A percentile compares a stretch with the other conserved stretches of the same genome.
Conservation (phyloP, 1,284 basidiomycete species). For the Leccinum solheimii region DNA sequence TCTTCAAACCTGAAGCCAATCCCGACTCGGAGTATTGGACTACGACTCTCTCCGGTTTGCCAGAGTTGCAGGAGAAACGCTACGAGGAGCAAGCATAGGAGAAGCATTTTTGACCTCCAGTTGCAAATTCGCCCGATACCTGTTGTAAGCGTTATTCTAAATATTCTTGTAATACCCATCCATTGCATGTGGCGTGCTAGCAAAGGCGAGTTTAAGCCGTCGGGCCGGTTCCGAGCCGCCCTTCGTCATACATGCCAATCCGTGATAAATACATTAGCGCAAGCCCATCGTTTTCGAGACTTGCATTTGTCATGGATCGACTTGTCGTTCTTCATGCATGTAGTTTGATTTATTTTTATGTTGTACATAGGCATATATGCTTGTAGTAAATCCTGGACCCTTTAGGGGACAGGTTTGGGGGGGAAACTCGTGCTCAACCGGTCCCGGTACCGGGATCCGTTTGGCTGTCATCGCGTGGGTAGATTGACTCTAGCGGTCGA, state of each 20-base stretch:
- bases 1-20: neutral
- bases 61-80: neutral
- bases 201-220: neutral
- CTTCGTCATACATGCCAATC: neutral
- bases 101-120: neutral
- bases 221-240: neutral
- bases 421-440: too few relatives aligned
- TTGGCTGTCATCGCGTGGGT: too few relatives aligned
- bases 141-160: neutral
- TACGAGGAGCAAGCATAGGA: neutral
- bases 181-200: neutral
- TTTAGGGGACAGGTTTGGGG: too few relatives aligned
- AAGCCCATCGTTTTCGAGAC: too few relatives aligned
- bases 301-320: neutral
- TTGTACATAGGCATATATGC: too few relatives aligned
- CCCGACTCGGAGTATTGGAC: neutral
- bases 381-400: neutral
- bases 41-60: neutral
- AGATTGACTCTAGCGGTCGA: too few relatives aligned
- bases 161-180: neutral
- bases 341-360: too few relatives aligned
- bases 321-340: neutral
- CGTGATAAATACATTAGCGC: neutral
- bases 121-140: neutral
- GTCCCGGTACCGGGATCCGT: too few relatives aligned